Evolutionary conservation across 1,139 yeast species (phyloP).

Genomic region (Lodderomyces metapsilosis): DNA sequence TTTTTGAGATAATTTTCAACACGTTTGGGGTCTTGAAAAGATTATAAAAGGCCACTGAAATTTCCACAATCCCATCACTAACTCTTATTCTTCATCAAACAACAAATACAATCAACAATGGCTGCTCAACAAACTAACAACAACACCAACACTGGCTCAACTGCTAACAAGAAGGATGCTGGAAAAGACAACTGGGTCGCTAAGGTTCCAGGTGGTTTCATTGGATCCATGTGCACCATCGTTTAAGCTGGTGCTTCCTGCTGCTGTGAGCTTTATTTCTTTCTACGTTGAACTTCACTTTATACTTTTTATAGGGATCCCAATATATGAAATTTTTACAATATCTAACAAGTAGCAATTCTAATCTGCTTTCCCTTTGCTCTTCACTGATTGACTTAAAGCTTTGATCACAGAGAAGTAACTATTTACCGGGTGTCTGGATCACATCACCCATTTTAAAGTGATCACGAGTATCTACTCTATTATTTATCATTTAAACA

Average conservation of each 20-base stretch:
- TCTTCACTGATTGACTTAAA: too few species aligned
- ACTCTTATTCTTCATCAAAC: background rate
- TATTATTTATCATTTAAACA: background rate
- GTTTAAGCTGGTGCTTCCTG: background rate
- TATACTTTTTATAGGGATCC: background rate
- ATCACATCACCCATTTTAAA: too few species aligned
- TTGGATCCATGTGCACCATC: conserved; percentile 3
- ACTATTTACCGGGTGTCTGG: too few species aligned
- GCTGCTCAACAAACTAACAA: conserved; percentile 8
- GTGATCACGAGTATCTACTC: too few species aligned
- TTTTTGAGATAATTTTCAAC: too few species aligned
- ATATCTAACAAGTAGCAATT: background rate
- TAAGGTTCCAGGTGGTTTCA: conserved; percentile 3
- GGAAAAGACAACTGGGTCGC: conserved; percentile 5
- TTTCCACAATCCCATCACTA: too few species aligned
- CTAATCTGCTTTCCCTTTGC: background rate
- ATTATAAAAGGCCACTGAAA: too few species aligned
- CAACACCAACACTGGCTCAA: conserved; percentile 1
- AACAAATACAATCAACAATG: conserved; percentile 2
- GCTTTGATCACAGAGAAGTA: too few species aligned
- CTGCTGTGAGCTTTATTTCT: background rate
- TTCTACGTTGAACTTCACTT: background rate
- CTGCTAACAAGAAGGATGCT: conserved; percentile 3
- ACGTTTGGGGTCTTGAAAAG: too few species aligned
- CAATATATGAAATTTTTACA: background rate